Base-by-base conservation (phyloP, 768 basidiomycete genomes). In the Mycena maculata region DNA sequence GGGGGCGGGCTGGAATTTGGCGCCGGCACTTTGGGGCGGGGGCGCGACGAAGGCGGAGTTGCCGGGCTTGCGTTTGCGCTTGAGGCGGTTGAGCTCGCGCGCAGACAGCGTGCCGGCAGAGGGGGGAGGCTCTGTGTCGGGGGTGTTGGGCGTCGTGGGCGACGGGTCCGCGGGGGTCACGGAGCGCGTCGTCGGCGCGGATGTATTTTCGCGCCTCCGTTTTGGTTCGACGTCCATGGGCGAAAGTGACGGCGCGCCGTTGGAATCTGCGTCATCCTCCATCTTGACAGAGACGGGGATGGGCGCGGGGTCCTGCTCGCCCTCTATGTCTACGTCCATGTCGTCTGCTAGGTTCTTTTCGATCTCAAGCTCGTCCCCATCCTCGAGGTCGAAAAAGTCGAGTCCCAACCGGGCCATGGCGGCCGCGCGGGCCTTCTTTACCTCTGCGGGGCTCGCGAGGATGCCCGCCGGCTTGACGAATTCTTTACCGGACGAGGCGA, bases 401-500 rank as follows among this genome's bases (percentile, higher is more conserved):
- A 97, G 86, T 5, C 95, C 96, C 4, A 97, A 86, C 3, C 94
- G 88, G 31, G 87, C 88, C 89, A 96, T 93, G 12, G 94, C 93
- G 73, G 95, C 95, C 74, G 91, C 92, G 27, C 94, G 89, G 2
- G 94, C 94, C 61, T 91, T 91, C 75, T 91, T 93, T 6, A 96
- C 92, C 76, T 96, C 95, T 36, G 88, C 86, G 3, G 92, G 81
- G 60, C 86, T 92, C 7, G 90, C 85, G 36, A 92, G 83, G 54
- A 93, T 91, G 15, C 89, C 90, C 4, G 87, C 76, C 2, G 92
- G 92, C 72, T 90, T 93, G 23, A 81, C 76, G 68, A 95, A 99
- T 78, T 99, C 97, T 73, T 95, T 95, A 8, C 97, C 97, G 0
- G 96, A 96, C 3, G 95, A 97, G 1, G 94, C 93, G 2, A 99